A percentile compares a stretch with the other conserved stretches of the same genome.
Evolutionary conservation across 2,329 filamentous ascomycete genomes (phyloP).

Genomic region (Coniochaeta sp.): DNA sequence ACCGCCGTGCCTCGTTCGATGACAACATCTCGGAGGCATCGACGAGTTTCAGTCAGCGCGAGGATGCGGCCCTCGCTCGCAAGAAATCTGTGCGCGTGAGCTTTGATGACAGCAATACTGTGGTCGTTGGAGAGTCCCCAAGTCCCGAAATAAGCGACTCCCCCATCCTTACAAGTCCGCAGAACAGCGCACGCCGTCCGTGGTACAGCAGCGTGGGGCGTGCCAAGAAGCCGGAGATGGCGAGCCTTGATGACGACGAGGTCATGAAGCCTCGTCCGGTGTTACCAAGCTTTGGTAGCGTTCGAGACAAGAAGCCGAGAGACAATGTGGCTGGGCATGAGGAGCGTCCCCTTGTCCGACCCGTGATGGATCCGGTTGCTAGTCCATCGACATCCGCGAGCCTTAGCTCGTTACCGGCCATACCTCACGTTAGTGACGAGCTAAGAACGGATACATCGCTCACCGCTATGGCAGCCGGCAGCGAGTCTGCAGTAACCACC

Average conservation of each 20-base stretch:
- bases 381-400: slow-evolving; percentile 15
- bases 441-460: neutral
- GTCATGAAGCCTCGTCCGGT: slow-evolving; percentile 69
- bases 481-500: neutral
- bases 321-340: slow-evolving; percentile 44
- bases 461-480: neutral
- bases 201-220: slow-evolving; percentile 46
- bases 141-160: slow-evolving; percentile 29
- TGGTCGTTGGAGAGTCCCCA: slow-evolving; percentile 43
- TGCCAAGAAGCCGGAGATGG: slow-evolving; percentile 41
- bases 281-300: slow-evolving; percentile 67
- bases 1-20: slow-evolving; percentile 39
- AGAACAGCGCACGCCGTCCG: slow-evolving; percentile 27
- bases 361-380: slow-evolving; percentile 14
- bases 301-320: slow-evolving; percentile 54
- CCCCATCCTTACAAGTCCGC: slow-evolving; percentile 29
- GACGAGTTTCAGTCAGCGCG: slow-evolving; percentile 17
- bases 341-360: slow-evolving; percentile 53
- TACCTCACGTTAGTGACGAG: slow-evolving; percentile 2
- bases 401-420: slow-evolving; percentile 13
- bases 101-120: slow-evolving; percentile 62
- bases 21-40: slow-evolving; percentile 36
- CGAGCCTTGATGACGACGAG: slow-evolving; percentile 51
- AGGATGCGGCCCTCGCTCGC: slow-evolving; percentile 32
- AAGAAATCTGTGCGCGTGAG: slow-evolving; percentile 69